Percentiles rank a stretch among this genome's conserved stretches.
Evolutionary conservation across 305 asterid species (phyloP).

Genomic region (Fraxinus baroniana): DNA sequence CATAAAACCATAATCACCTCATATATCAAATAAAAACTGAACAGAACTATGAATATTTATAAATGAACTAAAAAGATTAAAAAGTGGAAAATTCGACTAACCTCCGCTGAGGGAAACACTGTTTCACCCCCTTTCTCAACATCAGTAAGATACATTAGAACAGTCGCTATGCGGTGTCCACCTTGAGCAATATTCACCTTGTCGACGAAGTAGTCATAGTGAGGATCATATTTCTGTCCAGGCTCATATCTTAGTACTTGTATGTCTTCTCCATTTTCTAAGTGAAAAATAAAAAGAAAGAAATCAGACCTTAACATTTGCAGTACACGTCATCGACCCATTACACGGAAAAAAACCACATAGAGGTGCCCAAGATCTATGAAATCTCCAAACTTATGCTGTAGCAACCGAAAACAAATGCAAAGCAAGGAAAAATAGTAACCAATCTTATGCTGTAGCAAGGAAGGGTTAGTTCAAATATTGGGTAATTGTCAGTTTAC

Average conservation of each 20-base stretch:
- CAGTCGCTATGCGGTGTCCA: slow-evolving; percentile 92
- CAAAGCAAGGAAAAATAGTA: neutral
- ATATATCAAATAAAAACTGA: neutral
- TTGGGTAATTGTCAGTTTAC: neutral
- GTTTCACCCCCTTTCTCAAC: slow-evolving; percentile 97
- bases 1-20: neutral
- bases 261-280: slow-evolving; percentile 93
- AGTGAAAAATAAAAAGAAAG: slow-evolving; percentile 16
- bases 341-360: neutral
- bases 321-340: slow-evolving; percentile 1
- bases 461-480: neutral
- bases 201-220: slow-evolving; percentile 79
- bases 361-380: neutral
- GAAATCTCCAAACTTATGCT: neutral
- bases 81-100: slow-evolving; percentile 36
- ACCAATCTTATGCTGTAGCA: neutral
- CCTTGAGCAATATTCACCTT: slow-evolving; percentile 81
- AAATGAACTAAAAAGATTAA: slow-evolving; percentile 9
- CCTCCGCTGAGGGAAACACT: slow-evolving; percentile 92
- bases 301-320: slow-evolving; percentile 12
- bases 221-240: slow-evolving; percentile 94
- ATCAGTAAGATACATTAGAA: slow-evolving; percentile 86
- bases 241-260: slow-evolving; percentile 88
- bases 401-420: neutral
- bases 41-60: neutral